Evolutionary conservation across 2,329 filamentous ascomycete species (phyloP), one percentile per base, ranked within the genome.

Genomic region (Ophiosphaerella herpotricha): DNA sequence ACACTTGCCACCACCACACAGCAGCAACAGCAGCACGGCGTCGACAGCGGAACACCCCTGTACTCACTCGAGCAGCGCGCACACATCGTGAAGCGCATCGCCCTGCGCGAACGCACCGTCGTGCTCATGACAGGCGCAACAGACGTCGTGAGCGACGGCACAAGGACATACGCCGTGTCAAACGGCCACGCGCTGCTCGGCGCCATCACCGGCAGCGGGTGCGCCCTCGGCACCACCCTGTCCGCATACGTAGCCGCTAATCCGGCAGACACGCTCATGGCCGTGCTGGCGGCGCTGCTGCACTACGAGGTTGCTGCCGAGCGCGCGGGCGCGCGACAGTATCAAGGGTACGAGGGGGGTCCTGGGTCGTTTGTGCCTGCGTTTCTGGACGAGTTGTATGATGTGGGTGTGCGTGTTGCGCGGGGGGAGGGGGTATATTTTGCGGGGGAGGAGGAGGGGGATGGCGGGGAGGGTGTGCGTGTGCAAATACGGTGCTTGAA

Each of bases 331-430:
- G 51, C 52, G 7, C 76, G 84, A 44, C 72, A 76, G 0, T 81
- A 86, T 55, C 90, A 94, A 2, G 80, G 78, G 50, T 81, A 86
- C 54, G 90, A 94, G 3, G 80, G 78, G 50, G 93, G 93, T 0
- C 91, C 93, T 0, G 93, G 93, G 0, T 90, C 86, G 0, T 97
- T 97, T 76, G 85, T 95, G 11, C 88, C 91, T 0, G 87, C 87
- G 0, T 92, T 97, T 65, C 76, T 97, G 36, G 93, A 97, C 61
- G 88, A 83, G 67, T 67, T 88, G 43, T 83, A 80, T 44, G 23
- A 35, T 11, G 23, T 42, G 8, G 51, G 62, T 3, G 53, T 49
- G 35, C 46, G 46, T 23, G 34, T 63, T 35, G 59, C 46, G 7
- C 51, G 57, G 13, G 61, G 52, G 1, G 51, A 42, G 23, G 45